A percentile compares a stretch with the other conserved stretches of the same genome.
These are phyloP conservation scores for Ophiostoma sp. DNA, from an alignment of 2,329 filamentous ascomycete species.

Conservation along the genomic window DNA sequence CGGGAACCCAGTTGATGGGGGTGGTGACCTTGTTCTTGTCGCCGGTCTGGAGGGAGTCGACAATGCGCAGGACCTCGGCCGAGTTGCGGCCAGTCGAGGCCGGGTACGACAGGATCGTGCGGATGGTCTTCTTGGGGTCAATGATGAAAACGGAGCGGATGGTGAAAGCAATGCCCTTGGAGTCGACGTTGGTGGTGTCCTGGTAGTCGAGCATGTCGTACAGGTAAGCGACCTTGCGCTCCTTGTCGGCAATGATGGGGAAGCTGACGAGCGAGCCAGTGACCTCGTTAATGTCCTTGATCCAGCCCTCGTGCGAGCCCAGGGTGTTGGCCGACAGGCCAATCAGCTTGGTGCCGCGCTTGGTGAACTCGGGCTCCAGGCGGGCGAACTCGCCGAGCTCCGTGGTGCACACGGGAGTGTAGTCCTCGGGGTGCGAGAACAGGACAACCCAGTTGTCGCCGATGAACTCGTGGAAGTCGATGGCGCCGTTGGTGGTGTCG, in stretches of 20 bases:
- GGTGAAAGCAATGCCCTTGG: slow-evolving; percentile 85
- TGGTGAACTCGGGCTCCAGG: slow-evolving; percentile 82
- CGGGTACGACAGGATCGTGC: slow-evolving; percentile 88
- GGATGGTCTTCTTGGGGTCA: slow-evolving; percentile 90
- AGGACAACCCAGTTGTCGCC: slow-evolving; percentile 77
- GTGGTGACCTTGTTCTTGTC: slow-evolving; percentile 88
- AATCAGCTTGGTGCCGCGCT: slow-evolving; percentile 86
- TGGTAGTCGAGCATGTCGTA: slow-evolving; percentile 86
- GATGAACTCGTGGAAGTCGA: slow-evolving; percentile 82
- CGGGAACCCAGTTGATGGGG: slow-evolving; percentile 86
- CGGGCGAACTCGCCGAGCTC: slow-evolving; percentile 93
- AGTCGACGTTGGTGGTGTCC: slow-evolving; percentile 77
- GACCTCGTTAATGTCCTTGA: slow-evolving; percentile 83
- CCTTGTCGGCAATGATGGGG: slow-evolving; percentile 80
- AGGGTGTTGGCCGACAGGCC: slow-evolving; percentile 86
- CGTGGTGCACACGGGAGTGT: slow-evolving; percentile 90
- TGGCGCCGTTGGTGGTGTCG: slow-evolving; percentile 73
- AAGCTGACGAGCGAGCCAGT: slow-evolving; percentile 69
- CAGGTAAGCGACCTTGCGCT: slow-evolving; percentile 70
- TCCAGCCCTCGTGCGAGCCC: slow-evolving; percentile 81
- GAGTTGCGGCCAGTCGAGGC: slow-evolving; percentile 86
- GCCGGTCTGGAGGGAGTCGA: slow-evolving; percentile 77
- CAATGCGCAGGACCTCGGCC: slow-evolving; percentile 73
- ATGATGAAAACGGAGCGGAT: slow-evolving; percentile 95
- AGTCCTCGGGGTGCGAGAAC: slow-evolving; percentile 86